Percentiles rank a stretch among this genome's conserved stretches.
Conservation (phyloP, 1,284 basidiomycete species). For the Naganishia albida region DNA sequence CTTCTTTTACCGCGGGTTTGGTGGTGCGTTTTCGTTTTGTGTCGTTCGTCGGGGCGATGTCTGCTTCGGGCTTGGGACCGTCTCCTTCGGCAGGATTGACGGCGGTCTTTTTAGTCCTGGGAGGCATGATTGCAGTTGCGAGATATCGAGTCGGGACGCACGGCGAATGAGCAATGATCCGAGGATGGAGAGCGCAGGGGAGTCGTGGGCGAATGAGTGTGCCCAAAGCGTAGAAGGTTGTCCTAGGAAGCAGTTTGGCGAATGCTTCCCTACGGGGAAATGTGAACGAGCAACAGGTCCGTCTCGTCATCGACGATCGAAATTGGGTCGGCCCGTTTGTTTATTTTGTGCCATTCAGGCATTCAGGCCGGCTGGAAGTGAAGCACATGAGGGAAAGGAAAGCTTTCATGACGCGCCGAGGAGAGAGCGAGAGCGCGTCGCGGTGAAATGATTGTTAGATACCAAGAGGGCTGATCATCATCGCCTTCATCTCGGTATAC, state of each 20-base stretch:
- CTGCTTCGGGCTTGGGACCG: neutral
- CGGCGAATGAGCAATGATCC: neutral
- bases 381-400: conserved; percentile 4
- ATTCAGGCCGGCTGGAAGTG: neutral
- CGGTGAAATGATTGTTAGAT: too few relatives aligned
- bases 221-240: too few relatives aligned
- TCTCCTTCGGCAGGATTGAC: too few relatives aligned
- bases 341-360: conserved; percentile 20
- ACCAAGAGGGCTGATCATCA: conserved; percentile 1
- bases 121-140: neutral
- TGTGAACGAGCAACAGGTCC: neutral
- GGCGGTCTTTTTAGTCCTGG: neutral
- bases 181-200: too few relatives aligned
- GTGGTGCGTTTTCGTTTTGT: conserved; percentile 1
- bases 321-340: neutral
- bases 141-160: neutral
- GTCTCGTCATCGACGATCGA: conserved; percentile 7
- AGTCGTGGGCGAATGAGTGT: too few relatives aligned
- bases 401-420: conserved; percentile 5
- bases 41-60: neutral
- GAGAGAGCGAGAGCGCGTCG: too few relatives aligned
- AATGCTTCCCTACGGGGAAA: too few relatives aligned
- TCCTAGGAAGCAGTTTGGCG: too few relatives aligned
- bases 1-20: neutral
- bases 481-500: neutral